Conservation (phyloP, 495 filamentous ascomycete species). For the Neurospora sp. region DNA sequence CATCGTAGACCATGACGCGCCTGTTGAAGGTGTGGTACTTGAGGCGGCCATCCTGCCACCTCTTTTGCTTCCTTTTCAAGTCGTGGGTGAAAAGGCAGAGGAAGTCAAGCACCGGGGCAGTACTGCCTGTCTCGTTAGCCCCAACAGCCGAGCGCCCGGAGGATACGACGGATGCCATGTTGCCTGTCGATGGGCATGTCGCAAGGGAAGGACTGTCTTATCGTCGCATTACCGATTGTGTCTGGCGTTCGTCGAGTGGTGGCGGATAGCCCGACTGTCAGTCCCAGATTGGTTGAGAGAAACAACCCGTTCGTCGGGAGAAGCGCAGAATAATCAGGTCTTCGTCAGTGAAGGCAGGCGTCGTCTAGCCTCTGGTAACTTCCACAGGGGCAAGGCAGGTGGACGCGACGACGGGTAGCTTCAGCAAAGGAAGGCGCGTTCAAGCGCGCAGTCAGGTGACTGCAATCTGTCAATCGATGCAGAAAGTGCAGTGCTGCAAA, state of each 20-base stretch:
- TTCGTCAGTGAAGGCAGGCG: not conserved
- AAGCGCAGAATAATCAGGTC: not conserved
- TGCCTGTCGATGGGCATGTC: not conserved
- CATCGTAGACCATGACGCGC: conserved; percentile 84
- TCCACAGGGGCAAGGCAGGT: not conserved
- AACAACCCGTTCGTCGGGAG: not conserved
- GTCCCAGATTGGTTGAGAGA: not conserved
- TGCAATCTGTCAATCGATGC: not conserved
- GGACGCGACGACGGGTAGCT: not conserved
- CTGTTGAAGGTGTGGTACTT: conserved; percentile 88
- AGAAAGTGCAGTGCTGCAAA: not conserved
- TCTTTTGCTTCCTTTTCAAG: conserved; percentile 73
- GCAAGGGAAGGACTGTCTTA: not conserved
- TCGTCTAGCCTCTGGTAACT: not conserved
- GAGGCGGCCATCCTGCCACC: conserved; percentile 87
- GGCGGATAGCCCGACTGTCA: not conserved
- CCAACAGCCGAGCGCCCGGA: conserved; percentile 4
- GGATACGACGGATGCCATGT: conserved; percentile 13
- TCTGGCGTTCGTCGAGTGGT: conserved; percentile 1
- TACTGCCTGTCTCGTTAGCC: conserved; percentile 6
- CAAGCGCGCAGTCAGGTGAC: not conserved
- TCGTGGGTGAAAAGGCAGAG: conserved; percentile 81
- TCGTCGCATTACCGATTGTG: not conserved
- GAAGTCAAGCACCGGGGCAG: conserved; percentile 65
- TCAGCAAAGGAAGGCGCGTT: not conserved